Evolutionary conservation across 768 basidiomycete species (phyloP).

Genomic region (Podaxis pistillaris): DNA sequence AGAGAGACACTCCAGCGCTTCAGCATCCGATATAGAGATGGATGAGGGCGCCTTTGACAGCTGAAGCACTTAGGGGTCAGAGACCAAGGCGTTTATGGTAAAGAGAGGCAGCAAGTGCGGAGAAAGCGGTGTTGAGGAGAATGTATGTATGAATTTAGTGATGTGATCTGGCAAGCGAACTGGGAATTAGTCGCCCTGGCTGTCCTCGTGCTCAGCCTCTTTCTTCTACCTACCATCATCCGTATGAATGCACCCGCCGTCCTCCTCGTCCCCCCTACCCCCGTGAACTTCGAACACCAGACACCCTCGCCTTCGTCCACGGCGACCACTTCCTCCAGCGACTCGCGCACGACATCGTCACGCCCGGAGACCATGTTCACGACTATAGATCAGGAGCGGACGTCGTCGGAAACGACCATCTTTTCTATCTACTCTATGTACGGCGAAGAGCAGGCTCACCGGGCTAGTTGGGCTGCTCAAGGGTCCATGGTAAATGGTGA

Average conservation of each 20-base stretch:
- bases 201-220: slow-evolving; percentile 8
- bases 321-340: slow-evolving; percentile 28
- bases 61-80: not conserved
- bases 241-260: slow-evolving; percentile 40
- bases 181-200: not conserved
- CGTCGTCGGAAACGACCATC: slow-evolving; percentile 73
- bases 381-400: slow-evolving; percentile 21
- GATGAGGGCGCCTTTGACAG: not conserved
- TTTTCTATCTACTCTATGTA: slow-evolving; percentile 90
- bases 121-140: not conserved
- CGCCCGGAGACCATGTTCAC: slow-evolving; percentile 31
- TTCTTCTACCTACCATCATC: not conserved
- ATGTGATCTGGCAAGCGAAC: slow-evolving; percentile 2
- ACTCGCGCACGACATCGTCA: slow-evolving; percentile 30
- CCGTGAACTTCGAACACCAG: slow-evolving; percentile 22
- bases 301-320: slow-evolving; percentile 21
- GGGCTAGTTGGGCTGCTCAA: slow-evolving; percentile 38
- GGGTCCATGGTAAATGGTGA: slow-evolving; percentile 11
- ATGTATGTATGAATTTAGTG: not conserved
- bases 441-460: slow-evolving; percentile 47
- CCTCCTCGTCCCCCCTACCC: slow-evolving; percentile 34
- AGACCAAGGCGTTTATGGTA: not conserved
- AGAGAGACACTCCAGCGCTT: not conserved
- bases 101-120: not conserved
- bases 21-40: not conserved